Base-by-base conservation (phyloP, 768 basidiomycete genomes). In the Mycena belliarum region DNA sequence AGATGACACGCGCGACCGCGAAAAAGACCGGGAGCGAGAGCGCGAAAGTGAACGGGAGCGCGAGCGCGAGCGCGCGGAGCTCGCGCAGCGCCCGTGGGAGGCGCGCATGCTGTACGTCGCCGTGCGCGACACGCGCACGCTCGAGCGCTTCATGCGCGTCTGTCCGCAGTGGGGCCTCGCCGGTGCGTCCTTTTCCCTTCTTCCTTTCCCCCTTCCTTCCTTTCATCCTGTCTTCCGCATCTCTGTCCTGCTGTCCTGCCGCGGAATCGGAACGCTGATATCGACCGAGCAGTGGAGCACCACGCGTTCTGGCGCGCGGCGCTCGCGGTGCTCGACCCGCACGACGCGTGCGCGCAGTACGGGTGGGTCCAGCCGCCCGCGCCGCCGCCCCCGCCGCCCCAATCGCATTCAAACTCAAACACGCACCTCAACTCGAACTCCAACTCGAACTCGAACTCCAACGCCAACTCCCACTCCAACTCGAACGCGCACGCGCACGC, bases 281-380 rank as follows among this genome's bases (percentile, higher is more conserved):
- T 40, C 12, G 6, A 18, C 12, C 20, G 6, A 35, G n/a, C 49
- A 59, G 51, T 61, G n/a, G 60, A 61, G 23, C 11, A 40, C 3
- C 60, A 61, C 23, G 2, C 45, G 1, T 49, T 61, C 20, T 61
- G 55, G 54, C 18, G 26, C 40, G 15, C 12, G 3, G 55, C 55
- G 0, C 29, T 61, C 33, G 25, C 20, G 8, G 11, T 43, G 20
- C 16, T 61, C 51, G 60, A 61, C 47, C 60, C 60, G 1, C 38
- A 41, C 32, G 26, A 28, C 8, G 3, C 9, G 1, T 53, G 20
- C 42, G 38, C 50, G 14, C 24, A 46, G 42, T 49, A 38, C 16
- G 60, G 18, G n/a, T 56, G 54, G 54, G 1, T 37, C 45, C 6
- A 3, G 16, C 44, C 44, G 21, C 44, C 25, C 6, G 6, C 38